Percentiles rank a stretch among this genome's conserved stretches.
Conservation (phyloP, 1,284 basidiomycete species). For the Ceratobasidium sp. region DNA sequence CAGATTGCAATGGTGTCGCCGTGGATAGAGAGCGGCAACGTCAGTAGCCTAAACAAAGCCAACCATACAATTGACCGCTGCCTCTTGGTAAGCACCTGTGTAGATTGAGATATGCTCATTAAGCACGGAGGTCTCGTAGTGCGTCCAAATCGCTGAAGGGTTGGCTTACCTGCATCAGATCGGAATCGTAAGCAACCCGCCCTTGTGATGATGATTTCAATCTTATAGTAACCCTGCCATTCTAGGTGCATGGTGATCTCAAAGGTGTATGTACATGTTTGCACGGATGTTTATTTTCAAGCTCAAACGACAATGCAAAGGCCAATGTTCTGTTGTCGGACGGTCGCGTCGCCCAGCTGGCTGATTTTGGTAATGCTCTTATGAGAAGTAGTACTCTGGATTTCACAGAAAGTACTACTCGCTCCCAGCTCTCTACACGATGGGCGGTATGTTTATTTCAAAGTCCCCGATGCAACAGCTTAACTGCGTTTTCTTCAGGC, state of each 20-base stretch:
- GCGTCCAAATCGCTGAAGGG: slow-evolving; percentile 16
- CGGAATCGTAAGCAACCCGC: slow-evolving; percentile 12
- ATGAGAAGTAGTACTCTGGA: not conserved
- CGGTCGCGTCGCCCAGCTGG: slow-evolving; percentile 4
- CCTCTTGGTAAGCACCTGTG: not conserved
- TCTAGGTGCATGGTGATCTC: slow-evolving; percentile 38
- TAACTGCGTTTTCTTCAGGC: slow-evolving; percentile 5
- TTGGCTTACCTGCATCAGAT: slow-evolving; percentile 15
- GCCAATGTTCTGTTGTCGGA: slow-evolving; percentile 36
- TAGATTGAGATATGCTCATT: too few species aligned
- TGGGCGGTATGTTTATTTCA: slow-evolving; percentile 24
- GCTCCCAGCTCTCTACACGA: not conserved
- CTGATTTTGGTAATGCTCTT: slow-evolving; percentile 29
- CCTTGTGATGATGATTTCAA: not conserved
- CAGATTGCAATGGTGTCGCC: slow-evolving; percentile 27
- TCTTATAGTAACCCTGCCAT: too few species aligned
- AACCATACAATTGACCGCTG: slow-evolving; percentile 12
- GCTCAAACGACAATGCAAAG: not conserved
- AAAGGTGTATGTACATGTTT: slow-evolving; percentile 23
- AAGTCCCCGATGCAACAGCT: not conserved
- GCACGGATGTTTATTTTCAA: too few species aligned
- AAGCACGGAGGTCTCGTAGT: not conserved
- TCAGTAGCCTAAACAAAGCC: not conserved
- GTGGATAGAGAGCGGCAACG: slow-evolving; percentile 23
- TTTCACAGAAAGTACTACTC: slow-evolving; percentile 7